Percentiles rank a stretch among this genome's conserved stretches.
Evolutionary conservation across 2,329 filamentous ascomycete species (phyloP).

Genomic region (Herpomyces periplanetae): DNA sequence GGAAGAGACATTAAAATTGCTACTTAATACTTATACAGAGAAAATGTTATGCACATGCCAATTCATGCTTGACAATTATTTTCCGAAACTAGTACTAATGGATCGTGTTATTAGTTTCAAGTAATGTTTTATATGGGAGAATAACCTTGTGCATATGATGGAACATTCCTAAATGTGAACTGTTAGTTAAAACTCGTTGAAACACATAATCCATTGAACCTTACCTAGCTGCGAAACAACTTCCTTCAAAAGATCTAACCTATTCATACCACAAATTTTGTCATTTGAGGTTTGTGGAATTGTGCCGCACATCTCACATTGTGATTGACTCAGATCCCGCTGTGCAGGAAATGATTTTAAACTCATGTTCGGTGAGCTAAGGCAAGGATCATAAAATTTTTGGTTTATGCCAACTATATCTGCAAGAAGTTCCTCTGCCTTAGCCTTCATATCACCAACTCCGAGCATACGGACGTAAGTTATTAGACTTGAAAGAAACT

Average conservation of each 20-base stretch:
- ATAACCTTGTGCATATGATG: too few species aligned
- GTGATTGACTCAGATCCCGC: slow-evolving; percentile 6
- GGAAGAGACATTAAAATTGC: too few species aligned
- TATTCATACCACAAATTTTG: slow-evolving; percentile 58
- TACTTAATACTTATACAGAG: too few species aligned
- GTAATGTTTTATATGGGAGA: too few species aligned
- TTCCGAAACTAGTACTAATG: too few species aligned
- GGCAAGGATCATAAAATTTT: slow-evolving; percentile 2
- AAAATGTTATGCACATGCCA: too few species aligned
- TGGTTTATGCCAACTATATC: slow-evolving; percentile 26
- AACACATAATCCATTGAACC: too few species aligned
- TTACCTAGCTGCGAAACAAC: slow-evolving; percentile 70
- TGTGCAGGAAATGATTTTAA: slow-evolving; percentile 8
- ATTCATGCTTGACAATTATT: too few species aligned
- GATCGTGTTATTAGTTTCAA: too few species aligned
- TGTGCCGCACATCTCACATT: slow-evolving; percentile 7
- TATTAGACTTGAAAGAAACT: slow-evolving; percentile 73
- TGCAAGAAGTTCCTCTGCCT: slow-evolving; percentile 68
- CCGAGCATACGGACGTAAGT: slow-evolving; percentile 94
- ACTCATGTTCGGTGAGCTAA: not conserved
- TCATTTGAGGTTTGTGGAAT: slow-evolving; percentile 26
- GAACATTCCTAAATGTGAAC: too few species aligned
- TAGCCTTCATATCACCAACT: slow-evolving; percentile 44
- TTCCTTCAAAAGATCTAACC: slow-evolving; percentile 49
- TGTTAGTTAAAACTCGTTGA: too few species aligned